These are phyloP conservation scores for Yamadazyma sp. DNA, from an alignment of 1,139 yeast species.

Conservation along the genomic window DNA sequence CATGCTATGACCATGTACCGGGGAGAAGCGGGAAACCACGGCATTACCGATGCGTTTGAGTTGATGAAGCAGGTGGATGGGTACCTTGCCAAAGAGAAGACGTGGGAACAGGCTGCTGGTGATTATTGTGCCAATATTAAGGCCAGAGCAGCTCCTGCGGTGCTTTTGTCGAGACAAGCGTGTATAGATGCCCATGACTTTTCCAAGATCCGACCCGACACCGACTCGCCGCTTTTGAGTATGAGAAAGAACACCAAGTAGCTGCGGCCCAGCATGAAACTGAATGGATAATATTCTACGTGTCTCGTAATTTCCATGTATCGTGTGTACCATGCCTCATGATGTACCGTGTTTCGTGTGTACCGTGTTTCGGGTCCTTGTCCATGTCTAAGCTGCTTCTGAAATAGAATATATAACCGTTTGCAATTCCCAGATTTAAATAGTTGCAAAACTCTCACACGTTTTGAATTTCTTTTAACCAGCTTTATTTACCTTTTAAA, in stretches of 20 bases:
- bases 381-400: no score
- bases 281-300: no score
- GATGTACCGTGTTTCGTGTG: no score
- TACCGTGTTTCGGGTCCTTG: no score
- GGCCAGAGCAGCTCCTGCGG: constrained; percentile 19
- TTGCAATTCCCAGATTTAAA: no score
- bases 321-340: no score
- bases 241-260: constrained; percentile 17
- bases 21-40: constrained; percentile 24
- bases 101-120: constrained; percentile 15
- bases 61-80: constrained; percentile 13
- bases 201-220: constrained; percentile 14
- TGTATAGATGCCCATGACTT: constrained; percentile 23
- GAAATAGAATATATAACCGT: no score
- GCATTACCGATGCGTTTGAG: constrained; percentile 19
- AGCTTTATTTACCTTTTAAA: neutral
- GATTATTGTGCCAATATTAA: constrained; percentile 14
- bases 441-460: neutral
- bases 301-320: no score
- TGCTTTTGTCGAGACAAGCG: constrained; percentile 20
- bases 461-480: neutral
- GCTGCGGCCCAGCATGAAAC: no score
- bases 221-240: constrained; percentile 19
- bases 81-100: constrained; percentile 5
- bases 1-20: constrained; percentile 25